Evolutionary conservation across 257 asterid genomes (phyloP).

Genomic region (Gentiana dahurica): DNA sequence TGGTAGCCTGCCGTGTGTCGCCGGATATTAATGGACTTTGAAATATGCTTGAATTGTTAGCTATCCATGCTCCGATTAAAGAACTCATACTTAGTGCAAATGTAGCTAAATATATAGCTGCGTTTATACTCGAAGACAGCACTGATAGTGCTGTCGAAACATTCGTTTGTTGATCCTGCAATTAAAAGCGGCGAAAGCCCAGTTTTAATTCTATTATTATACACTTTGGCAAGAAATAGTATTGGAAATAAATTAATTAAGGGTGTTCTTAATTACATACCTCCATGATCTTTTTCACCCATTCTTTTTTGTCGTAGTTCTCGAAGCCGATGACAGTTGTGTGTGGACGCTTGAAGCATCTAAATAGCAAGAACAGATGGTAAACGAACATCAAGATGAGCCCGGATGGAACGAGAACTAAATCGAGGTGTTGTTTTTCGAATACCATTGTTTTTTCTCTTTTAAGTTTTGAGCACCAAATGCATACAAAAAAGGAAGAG

Average conservation of each 20-base stretch:
- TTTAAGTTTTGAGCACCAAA: no score
- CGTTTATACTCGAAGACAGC: slow-evolving; percentile 35
- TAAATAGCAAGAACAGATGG: slow-evolving; percentile 47
- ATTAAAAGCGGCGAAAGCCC: slow-evolving; percentile 5
- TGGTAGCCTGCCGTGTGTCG: slow-evolving; percentile 51
- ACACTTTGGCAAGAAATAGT: background rate
- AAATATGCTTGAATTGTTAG: slow-evolving; percentile 40
- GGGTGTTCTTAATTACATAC: slow-evolving; percentile 8
- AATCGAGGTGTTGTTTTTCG: slow-evolving; percentile 42
- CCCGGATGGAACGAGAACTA: slow-evolving; percentile 47
- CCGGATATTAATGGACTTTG: slow-evolving; percentile 53
- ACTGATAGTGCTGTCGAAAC: slow-evolving; percentile 42
- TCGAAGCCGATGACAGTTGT: slow-evolving; percentile 58
- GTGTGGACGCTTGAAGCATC: slow-evolving; percentile 57
- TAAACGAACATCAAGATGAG: slow-evolving; percentile 39
- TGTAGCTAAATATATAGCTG: slow-evolving; percentile 46
- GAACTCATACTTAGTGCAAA: slow-evolving; percentile 42
- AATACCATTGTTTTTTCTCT: slow-evolving; percentile 12
- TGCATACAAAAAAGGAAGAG: no score
- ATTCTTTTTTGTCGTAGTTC: slow-evolving; percentile 45
- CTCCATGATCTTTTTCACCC: slow-evolving; percentile 60
- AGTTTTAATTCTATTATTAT: background rate
- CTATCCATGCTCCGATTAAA: slow-evolving; percentile 59
- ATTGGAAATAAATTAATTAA: background rate
- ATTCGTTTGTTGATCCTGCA: slow-evolving; percentile 33